Conservation (phyloP, 768 basidiomycete species). For the Lentinula sp. region DNA sequence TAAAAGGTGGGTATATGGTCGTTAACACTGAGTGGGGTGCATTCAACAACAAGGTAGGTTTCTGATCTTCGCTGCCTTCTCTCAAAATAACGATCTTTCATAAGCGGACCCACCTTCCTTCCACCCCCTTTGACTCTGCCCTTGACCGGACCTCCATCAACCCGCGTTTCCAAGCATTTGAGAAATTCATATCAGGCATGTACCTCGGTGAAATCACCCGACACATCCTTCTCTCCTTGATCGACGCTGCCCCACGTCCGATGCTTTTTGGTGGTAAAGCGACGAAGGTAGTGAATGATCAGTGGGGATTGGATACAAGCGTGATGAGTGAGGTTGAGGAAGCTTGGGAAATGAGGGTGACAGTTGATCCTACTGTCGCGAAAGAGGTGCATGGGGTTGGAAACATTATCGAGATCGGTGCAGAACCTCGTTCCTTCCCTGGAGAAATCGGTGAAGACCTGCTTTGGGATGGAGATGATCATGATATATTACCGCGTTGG, state of each 20-base stretch:
- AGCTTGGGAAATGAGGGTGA: conserved; percentile 46
- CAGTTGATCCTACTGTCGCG: neutral
- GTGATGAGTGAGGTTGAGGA: conserved; percentile 79
- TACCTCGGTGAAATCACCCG: conserved; percentile 95
- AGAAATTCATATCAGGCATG: conserved; percentile 99
- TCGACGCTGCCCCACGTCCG: conserved; percentile 67
- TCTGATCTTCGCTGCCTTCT: neutral
- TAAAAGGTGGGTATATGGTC: conserved; percentile 76
- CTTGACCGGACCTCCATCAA: conserved; percentile 94
- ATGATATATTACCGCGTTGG: conserved; percentile 29
- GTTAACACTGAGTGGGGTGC: conserved; percentile 99
- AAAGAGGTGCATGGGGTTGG: neutral
- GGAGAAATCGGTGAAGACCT: conserved; percentile 16
- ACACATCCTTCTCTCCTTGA: conserved; percentile 73
- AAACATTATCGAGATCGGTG: neutral
- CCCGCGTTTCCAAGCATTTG: conserved; percentile 87
- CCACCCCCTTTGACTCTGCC: conserved; percentile 86
- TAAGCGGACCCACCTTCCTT: conserved; percentile 77
- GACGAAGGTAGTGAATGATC: conserved; percentile 67
- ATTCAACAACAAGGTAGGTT: conserved; percentile 84
- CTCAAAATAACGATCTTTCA: no score
- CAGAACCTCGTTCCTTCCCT: neutral
- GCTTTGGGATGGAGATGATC: conserved; percentile 15
- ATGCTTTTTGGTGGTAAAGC: conserved; percentile 80
- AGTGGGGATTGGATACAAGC: conserved; percentile 95